Evolutionary conservation across 345 rosid genomes (phyloP).

Genomic region (Pelargonium nanum): DNA sequence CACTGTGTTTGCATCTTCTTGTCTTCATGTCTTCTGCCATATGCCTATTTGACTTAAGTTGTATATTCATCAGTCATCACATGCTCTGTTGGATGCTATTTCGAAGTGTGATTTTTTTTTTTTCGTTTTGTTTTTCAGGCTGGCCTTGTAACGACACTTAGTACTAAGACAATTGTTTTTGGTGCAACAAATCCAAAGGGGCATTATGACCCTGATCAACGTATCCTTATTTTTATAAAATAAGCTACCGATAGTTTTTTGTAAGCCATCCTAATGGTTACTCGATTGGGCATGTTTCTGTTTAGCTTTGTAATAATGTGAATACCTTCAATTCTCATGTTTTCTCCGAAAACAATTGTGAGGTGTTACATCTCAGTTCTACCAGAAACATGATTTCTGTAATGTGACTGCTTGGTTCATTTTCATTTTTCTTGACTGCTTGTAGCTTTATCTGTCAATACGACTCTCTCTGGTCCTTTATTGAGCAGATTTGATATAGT

Average conservation of each 20-base stretch:
- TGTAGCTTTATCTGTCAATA: constrained; percentile 86
- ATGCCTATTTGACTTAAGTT: too few relatives aligned
- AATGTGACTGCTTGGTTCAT: background rate
- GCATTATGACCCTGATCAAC: constrained; percentile 86
- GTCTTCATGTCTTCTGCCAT: too few relatives aligned
- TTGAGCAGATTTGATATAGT: constrained; percentile 92
- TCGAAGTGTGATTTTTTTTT: background rate
- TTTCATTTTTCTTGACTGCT: constrained; percentile 38
- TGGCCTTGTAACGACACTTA: constrained; percentile 88
- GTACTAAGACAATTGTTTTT: constrained; percentile 78
- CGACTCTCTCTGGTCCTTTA: constrained; percentile 89
- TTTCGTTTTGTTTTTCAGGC: constrained; percentile 49
- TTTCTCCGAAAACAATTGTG: background rate
- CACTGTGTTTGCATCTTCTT: too few relatives aligned
- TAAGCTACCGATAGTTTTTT: background rate
- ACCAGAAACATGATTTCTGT: too few relatives aligned
- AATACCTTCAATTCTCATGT: background rate
- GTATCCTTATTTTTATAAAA: constrained; percentile 38
- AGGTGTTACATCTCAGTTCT: too few relatives aligned
- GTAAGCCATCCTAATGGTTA: background rate
- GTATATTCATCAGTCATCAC: too few relatives aligned
- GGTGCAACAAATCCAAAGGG: constrained; percentile 99
- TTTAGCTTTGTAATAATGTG: too few relatives aligned
- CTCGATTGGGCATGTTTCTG: background rate
- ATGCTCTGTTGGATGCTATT: too few relatives aligned